Conservation (phyloP, 1,139 yeast genomes). For the Sugiyamaella japonica region DNA sequence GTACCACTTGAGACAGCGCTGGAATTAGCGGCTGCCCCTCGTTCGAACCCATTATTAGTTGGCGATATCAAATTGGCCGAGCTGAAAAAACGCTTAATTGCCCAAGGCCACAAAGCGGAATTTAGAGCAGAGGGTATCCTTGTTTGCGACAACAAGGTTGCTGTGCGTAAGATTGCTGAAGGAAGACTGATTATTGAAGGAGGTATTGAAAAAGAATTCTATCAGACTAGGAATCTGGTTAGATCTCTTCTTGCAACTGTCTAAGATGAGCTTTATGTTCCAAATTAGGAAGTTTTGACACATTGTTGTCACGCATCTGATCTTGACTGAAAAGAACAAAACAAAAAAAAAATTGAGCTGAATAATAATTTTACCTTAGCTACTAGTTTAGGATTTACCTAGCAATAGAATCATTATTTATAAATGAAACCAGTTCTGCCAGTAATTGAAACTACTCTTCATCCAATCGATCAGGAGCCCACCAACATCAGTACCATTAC, state of each 20-base stretch:
- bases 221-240: slow-evolving; percentile 73
- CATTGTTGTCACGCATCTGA: neutral
- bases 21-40: slow-evolving; percentile 39
- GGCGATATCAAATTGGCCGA: slow-evolving; percentile 90
- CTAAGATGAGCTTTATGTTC: slow-evolving; percentile 29
- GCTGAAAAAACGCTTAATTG: slow-evolving; percentile 61
- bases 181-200: slow-evolving; percentile 89
- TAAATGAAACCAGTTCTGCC: neutral
- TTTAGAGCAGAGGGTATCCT: slow-evolving; percentile 91
- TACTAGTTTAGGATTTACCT: neutral
- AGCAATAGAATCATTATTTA: neutral
- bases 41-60: slow-evolving; percentile 57
- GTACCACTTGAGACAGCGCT: slow-evolving; percentile 35
- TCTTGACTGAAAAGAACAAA: neutral
- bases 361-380: neutral
- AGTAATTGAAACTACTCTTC: neutral
- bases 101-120: slow-evolving; percentile 70
- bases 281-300: slow-evolving; percentile 1
- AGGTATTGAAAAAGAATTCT: slow-evolving; percentile 69
- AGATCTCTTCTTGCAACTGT: slow-evolving; percentile 81
- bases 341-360: neutral
- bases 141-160: slow-evolving; percentile 76
- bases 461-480: neutral
- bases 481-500: neutral
- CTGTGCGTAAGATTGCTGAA: slow-evolving; percentile 73